These are phyloP conservation scores for Leccinum imitatum DNA, from an alignment of 768 basidiomycete species.

Conservation along the genomic window DNA sequence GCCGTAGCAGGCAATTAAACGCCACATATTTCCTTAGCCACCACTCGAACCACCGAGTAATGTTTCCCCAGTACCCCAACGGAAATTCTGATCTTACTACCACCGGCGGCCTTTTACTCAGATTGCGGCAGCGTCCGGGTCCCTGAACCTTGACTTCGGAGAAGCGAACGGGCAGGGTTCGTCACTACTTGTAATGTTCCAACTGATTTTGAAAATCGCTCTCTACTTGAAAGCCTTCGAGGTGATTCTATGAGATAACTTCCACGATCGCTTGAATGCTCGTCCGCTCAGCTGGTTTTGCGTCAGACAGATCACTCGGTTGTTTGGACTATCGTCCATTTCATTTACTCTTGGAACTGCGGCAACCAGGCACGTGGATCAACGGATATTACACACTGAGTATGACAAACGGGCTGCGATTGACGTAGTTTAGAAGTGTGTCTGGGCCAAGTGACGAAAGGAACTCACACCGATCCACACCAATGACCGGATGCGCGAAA, in stretches of 20 bases:
- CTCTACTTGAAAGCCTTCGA: neutral
- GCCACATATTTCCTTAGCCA: conserved; percentile 22
- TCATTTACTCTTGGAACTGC: conserved; percentile 6
- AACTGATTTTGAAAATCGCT: neutral
- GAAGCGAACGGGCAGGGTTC: conserved; percentile 1
- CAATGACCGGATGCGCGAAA: conserved; percentile 9
- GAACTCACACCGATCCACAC: conserved; percentile 24
- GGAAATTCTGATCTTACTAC: neutral
- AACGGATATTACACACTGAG: conserved; percentile 26
- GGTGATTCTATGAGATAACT: neutral
- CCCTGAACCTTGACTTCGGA: conserved; percentile 2
- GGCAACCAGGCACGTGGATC: conserved; percentile 22
- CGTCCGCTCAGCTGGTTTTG: neutral
- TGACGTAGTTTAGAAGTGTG: conserved; percentile 17
- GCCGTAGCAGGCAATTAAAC: conserved; percentile 18
- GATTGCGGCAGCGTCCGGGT: conserved; percentile 2
- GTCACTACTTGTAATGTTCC: neutral
- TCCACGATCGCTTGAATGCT: neutral
- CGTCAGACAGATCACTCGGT: neutral
- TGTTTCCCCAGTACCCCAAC: conserved; percentile 1
- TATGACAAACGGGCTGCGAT: conserved; percentile 15
- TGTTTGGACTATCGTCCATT: neutral
- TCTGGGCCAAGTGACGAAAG: conserved; percentile 11
- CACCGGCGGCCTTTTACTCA: neutral
- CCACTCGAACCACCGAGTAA: conserved; percentile 1